phyloP scores from a whole-genome alignment of 139 green algal species.

The Chlamydomonas sphaeroides region DNA sequence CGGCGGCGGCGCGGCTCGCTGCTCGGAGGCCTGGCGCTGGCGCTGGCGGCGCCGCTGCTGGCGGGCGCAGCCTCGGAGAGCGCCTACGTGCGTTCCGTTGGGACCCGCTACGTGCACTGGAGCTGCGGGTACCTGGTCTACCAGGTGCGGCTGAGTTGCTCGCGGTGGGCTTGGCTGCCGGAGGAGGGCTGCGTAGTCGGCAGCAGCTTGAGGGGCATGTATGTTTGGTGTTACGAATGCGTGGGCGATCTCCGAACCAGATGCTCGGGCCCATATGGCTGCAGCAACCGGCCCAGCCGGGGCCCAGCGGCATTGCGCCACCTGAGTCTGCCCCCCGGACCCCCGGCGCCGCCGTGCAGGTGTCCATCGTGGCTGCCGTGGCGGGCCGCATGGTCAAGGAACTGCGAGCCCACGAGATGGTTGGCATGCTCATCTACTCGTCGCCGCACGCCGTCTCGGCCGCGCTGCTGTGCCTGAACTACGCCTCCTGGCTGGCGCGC shows the following conservation, averaged over 20 bases:
- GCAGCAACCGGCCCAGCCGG: no score
- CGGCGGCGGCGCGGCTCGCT: neutral
- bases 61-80: neutral
- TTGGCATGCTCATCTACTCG: conserved; percentile 16
- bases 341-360: conserved; percentile 11
- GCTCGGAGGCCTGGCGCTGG: neutral
- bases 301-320: neutral
- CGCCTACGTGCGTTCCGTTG: neutral
- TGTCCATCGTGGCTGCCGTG: neutral
- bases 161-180: no score
- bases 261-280: no score
- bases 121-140: conserved; percentile 18
- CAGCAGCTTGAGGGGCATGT: no score
- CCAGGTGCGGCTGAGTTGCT: no score
- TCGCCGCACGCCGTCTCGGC: neutral
- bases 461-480: conserved; percentile 5
- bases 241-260: no score
- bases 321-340: neutral
- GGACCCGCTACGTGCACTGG: neutral
- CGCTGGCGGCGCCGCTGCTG: neutral
- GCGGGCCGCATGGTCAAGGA: conserved; percentile 36
- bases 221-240: no score
- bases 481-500: neutral
- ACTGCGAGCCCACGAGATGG: neutral
- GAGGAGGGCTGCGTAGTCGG: no score